A percentile compares a stretch with the other conserved stretches of the same genome.
Evolutionary conservation across 768 basidiomycete species (phyloP).

Genomic region (Antrodiella citrinella): DNA sequence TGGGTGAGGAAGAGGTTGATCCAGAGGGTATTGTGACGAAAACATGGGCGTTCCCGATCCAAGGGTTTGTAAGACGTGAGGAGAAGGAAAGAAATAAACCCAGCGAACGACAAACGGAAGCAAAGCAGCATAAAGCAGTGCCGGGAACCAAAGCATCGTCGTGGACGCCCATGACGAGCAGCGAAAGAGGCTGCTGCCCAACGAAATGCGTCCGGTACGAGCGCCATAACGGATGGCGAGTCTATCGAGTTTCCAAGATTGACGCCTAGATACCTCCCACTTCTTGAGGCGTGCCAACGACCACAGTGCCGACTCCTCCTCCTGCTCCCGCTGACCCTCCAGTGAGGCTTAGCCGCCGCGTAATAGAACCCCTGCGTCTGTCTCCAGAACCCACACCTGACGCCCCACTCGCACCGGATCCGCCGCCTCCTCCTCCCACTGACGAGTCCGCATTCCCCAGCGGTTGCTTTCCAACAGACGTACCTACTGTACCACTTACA

Average conservation of each 20-base stretch:
- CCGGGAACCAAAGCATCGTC: not conserved
- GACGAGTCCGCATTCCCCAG: not conserved
- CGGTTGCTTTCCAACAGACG: not conserved
- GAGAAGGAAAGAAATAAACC: not conserved
- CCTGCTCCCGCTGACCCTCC: constrained; percentile 9
- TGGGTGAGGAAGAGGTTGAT: not conserved
- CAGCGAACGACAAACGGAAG: not conserved
- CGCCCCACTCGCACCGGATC: not conserved
- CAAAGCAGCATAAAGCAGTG: constrained; percentile 9
- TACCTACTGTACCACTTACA: not conserved
- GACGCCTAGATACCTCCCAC: not conserved
- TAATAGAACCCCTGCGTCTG: constrained; percentile 22
- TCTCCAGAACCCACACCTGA: not conserved
- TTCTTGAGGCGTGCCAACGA: not conserved
- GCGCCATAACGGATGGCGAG: too few relatives aligned
- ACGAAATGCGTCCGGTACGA: not conserved
- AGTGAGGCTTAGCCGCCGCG: constrained; percentile 25
- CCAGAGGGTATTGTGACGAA: not conserved
- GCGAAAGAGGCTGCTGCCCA: not conserved
- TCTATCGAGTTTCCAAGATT: not conserved
- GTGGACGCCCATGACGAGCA: not conserved
- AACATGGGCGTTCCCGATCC: constrained; percentile 15
- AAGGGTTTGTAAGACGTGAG: not conserved
- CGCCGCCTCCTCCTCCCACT: not conserved
- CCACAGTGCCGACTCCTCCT: not conserved